A percentile compares a stretch with the other conserved stretches of the same genome.
phyloP scores from a whole-genome alignment of 129 eudicot species.

The Flaveria bidentis region DNA sequence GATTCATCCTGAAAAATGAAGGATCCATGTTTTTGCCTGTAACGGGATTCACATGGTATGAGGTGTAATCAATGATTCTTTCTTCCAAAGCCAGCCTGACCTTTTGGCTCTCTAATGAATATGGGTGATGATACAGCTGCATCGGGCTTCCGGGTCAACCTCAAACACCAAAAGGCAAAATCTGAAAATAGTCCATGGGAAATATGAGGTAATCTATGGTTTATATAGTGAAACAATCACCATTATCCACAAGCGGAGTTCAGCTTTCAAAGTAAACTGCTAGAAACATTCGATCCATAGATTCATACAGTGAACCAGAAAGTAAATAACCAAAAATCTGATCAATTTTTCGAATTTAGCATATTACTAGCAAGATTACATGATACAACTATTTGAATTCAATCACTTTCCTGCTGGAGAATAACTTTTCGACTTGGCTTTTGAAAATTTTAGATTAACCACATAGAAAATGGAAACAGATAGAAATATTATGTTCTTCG shows the following conservation, averaged over 20 bases:
- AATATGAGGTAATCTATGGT: neutral
- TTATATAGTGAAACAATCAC: conserved; percentile 3
- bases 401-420: neutral
- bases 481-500: neutral
- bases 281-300: conserved; percentile 9
- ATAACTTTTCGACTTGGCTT: neutral
- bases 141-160: conserved; percentile 34
- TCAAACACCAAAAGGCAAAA: conserved; percentile 19
- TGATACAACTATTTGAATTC: neutral
- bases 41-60: conserved; percentile 81
- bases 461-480: neutral
- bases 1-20: conserved; percentile 78
- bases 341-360: neutral
- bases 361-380: too few species aligned
- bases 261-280: conserved; percentile 28
- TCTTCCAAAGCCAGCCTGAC: conserved; percentile 94
- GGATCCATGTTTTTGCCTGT: conserved; percentile 85
- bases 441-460: neutral
- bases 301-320: conserved; percentile 11
- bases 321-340: too few species aligned
- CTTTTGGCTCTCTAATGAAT: conserved; percentile 89
- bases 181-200: conserved; percentile 1
- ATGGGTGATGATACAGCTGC: conserved; percentile 97
- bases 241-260: neutral
- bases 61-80: conserved; percentile 77